Percentiles rank a stretch among this genome's conserved stretches.
These are phyloP conservation scores for Xylaria multiplex DNA, from an alignment of 2,329 filamentous ascomycete genomes.

Conservation along the genomic window DNA sequence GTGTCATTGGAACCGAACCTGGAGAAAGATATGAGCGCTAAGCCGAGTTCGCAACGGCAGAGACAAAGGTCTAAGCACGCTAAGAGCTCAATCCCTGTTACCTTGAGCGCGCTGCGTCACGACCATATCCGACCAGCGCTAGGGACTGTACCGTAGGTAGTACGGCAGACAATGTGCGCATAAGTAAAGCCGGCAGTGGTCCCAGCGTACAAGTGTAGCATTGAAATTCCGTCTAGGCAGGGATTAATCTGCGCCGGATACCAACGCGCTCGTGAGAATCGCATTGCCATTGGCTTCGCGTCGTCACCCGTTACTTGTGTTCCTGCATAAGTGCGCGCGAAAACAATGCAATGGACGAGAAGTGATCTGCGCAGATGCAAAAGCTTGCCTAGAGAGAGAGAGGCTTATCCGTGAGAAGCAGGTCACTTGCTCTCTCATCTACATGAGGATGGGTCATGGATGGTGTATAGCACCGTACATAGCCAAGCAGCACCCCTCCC, in stretches of 20 bases:
- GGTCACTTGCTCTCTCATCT: background rate
- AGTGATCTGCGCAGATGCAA: slow-evolving; percentile 2
- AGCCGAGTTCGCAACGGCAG: background rate
- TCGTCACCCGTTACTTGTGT: slow-evolving; percentile 13
- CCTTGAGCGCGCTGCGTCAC: background rate
- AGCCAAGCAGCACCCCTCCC: too few relatives aligned
- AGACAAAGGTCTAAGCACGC: background rate
- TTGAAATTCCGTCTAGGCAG: slow-evolving; percentile 3
- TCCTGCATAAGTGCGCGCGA: slow-evolving; percentile 31
- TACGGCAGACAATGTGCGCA: background rate
- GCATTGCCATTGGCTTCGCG: slow-evolving; percentile 20
- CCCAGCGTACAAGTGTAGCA: slow-evolving; percentile 5
- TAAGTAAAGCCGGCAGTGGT: slow-evolving; percentile 7
- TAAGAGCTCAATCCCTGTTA: slow-evolving; percentile 16
- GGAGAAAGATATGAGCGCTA: slow-evolving; percentile 1
- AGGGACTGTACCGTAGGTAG: background rate
- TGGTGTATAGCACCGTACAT: too few relatives aligned
- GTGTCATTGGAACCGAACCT: too few relatives aligned
- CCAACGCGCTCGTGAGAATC: background rate
- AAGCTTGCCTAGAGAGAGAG: background rate
- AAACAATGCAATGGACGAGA: background rate
- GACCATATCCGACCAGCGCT: slow-evolving; percentile 4
- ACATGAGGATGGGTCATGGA: background rate
- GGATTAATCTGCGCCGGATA: slow-evolving; percentile 4
- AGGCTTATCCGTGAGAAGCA: slow-evolving; percentile 23